Evolutionary conservation across 192 early-diverging fungal species (phyloP), one percentile per base, ranked within the genome.

Genomic region (Coemansia reversa): DNA sequence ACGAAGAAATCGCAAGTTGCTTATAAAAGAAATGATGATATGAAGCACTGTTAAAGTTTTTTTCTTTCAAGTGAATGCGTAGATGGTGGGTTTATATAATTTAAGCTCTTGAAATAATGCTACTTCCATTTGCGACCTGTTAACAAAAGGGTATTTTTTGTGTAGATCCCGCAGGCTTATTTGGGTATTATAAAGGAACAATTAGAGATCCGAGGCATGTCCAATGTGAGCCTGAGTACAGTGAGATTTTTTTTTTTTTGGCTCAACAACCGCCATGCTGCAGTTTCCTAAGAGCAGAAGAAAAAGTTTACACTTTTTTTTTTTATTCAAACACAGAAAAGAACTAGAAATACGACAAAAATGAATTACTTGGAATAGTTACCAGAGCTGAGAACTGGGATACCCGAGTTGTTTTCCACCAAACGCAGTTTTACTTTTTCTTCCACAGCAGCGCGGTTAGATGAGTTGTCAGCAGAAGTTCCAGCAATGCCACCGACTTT

Each of bases 391-490:
- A 78, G 60, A 29, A 61, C 20, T 8, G 76, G 76, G 19, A 78
- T 78, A 22, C 67, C 66, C 51, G 76, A 78, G 55, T 69, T 42
- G 20, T 48, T 16, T 56, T 78, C 76, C 22, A 78, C 76, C 49
- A 78, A 69, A 25, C 63, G 59, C 12, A 65, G 53, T 22, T 54
- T 9, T 32, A 45, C 19, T 12, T 76, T 35, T 14, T 58, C 42
- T 54, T 42, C 51, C 5, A 30, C 30, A 18, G 35, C 52, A 5
- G 19, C 48, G 27, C 52, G 7, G 27, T 59, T 59, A 35, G 57
- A n/a, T 14, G 28, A 0, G 6, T 11, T 39, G 20, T 42, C 42
- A 42, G 57, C 57, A 3, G 57, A 59, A 19, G 57, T 59, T 8
- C 57, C 57, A 23, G 33, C 39, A 42, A 59, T 59, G 33, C 57